Evolutionary conservation across 2,329 filamentous ascomycete genomes (phyloP), one percentile per base, ranked within the genome.

Genomic region (Venturia oleaginea): DNA sequence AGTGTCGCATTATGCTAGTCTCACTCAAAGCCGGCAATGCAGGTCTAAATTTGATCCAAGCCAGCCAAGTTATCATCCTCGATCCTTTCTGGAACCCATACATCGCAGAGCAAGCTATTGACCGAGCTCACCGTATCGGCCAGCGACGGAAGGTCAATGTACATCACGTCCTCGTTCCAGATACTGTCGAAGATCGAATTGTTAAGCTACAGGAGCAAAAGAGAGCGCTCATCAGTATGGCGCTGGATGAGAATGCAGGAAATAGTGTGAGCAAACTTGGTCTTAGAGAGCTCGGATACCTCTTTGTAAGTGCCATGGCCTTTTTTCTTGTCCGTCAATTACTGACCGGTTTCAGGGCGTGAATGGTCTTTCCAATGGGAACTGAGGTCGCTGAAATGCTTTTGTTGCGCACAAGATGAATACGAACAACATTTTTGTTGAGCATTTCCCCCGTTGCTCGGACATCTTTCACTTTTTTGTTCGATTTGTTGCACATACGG

Each of bases 1-100:
- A 81, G 51, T 81, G 83, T 71, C 86, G 82, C 67, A 81, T 93
- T 71, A 89, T 94, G 82, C 80, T 94, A 3, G 84, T 92, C 2
- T 92, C 88, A 1, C 79, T 93, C 60, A 91, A 90, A 70, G 90
- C 90, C 1, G 90, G 90, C 40, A 93, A 93, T 69, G 86, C 92
- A 0, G 92, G 92, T 1, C 83, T 97, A 57, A 97, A 97, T 71
- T 81, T 97, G 27, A 90, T 89, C 46, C 85, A 86, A 22, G 92
- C 92, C 0, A 91, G 87, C 1, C 88, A 91, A 67, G 90, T 96
- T 68, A 91, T 97, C 74, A 89, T 96, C 68, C 86, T 96, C 72
- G 92, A 96, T 72, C 92, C 92, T 0, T 96, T 95, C 77, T 96
- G 91, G 91, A 97, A 96, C 68, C 92, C 92, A 0, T 96, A 89